Percentiles rank a stretch among this genome's conserved stretches.
Evolutionary conservation across 1,139 yeast species (phyloP).

Genomic region (Kurtzmaniella quercitrusa): DNA sequence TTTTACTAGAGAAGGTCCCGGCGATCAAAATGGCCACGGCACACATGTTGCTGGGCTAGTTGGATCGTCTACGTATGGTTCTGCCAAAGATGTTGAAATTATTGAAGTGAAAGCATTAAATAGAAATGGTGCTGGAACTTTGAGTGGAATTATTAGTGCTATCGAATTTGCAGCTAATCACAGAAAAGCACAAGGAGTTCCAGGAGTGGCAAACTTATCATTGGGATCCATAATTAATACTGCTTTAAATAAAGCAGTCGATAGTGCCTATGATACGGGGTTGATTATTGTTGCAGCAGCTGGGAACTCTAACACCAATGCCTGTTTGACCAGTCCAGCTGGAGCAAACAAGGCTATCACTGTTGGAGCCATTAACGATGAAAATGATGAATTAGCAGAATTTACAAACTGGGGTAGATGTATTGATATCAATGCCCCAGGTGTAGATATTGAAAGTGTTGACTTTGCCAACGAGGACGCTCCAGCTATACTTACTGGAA

Average conservation of each 20-base stretch:
- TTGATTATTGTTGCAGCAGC: slow-evolving; percentile 84
- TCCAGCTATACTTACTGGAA: slow-evolving; percentile 62
- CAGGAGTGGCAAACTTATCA: slow-evolving; percentile 76
- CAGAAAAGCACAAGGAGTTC: slow-evolving; percentile 32
- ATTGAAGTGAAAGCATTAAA: slow-evolving; percentile 72
- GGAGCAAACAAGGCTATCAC: slow-evolving; percentile 68
- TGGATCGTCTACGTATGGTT: slow-evolving; percentile 76
- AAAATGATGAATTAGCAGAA: slow-evolving; percentile 59
- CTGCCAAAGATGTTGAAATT: slow-evolving; percentile 62
- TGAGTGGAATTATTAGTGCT: slow-evolving; percentile 66
- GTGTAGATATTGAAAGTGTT: slow-evolving; percentile 58
- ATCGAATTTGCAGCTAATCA: slow-evolving; percentile 70
- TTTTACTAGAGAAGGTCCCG: slow-evolving; percentile 56
- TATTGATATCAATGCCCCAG: slow-evolving; percentile 81
- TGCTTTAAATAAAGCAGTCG: slow-evolving; percentile 67
- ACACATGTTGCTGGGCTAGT: slow-evolving; percentile 92
- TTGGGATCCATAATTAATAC: slow-evolving; percentile 67
- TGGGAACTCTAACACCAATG: slow-evolving; percentile 74
- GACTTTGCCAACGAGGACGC: slow-evolving; percentile 17
- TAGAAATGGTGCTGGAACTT: slow-evolving; percentile 59
- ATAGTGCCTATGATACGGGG: slow-evolving; percentile 68
- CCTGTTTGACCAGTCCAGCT: slow-evolving; percentile 80
- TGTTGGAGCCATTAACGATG: slow-evolving; percentile 83
- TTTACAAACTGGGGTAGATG: slow-evolving; percentile 89
- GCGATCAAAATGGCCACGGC: slow-evolving; percentile 71